Conservation (phyloP, 2,329 filamentous ascomycete species). For the Clarireedia hainanense region DNA sequence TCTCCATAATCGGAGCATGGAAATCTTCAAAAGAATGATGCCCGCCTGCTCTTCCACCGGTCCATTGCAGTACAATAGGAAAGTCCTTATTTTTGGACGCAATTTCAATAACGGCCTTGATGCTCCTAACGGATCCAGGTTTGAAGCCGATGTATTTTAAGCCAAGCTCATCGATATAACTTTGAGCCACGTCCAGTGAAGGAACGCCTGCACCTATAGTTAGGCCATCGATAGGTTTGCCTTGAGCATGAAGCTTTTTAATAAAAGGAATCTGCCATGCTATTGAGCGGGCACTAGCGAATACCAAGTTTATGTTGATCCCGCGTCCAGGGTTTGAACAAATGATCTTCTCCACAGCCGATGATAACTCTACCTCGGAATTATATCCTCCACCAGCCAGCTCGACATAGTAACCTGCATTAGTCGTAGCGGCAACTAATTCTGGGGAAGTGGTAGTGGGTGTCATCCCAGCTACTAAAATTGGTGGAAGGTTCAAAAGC, state of each 20-base stretch:
- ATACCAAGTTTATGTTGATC: constrained; percentile 81
- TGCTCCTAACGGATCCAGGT: constrained; percentile 78
- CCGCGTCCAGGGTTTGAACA: constrained; percentile 74
- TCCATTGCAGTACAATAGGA: constrained; percentile 86
- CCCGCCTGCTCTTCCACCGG: constrained; percentile 81
- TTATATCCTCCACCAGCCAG: constrained; percentile 82
- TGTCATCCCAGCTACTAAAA: constrained; percentile 89
- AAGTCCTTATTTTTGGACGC: constrained; percentile 82
- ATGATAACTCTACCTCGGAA: constrained; percentile 57
- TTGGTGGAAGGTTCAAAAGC: constrained; percentile 69
- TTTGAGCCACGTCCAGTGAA: constrained; percentile 80
- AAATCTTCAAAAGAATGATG: constrained; percentile 93
- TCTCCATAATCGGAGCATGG: constrained; percentile 76
- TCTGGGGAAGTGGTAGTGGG: constrained; percentile 79
- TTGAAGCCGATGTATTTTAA: constrained; percentile 91
- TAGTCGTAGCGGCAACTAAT: constrained; percentile 87
- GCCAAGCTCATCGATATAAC: constrained; percentile 83
- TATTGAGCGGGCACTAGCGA: constrained; percentile 80
- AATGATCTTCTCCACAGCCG: constrained; percentile 56
- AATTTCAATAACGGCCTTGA: constrained; percentile 81
- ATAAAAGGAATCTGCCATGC: constrained; percentile 82
- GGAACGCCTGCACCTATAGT: constrained; percentile 88
- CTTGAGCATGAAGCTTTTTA: constrained; percentile 66
- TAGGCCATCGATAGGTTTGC: constrained; percentile 79
- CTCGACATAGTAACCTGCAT: constrained; percentile 87